Evolutionary conservation across 495 filamentous ascomycete genomes (phyloP).

Genomic region (Amphirosellinia nigrospora): DNA sequence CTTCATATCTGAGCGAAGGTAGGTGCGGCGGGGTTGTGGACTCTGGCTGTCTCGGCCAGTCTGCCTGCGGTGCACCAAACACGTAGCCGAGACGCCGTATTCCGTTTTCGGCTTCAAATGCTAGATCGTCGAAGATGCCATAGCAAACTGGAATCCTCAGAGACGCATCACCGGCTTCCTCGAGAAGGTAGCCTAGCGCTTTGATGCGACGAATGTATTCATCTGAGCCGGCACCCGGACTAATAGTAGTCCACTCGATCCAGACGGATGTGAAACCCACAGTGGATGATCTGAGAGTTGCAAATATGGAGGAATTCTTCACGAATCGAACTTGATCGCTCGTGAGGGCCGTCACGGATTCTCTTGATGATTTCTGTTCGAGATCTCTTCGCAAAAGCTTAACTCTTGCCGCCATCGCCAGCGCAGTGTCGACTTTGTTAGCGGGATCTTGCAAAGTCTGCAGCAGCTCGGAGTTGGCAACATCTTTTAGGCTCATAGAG

Average conservation of each 20-base stretch:
- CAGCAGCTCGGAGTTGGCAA: background rate
- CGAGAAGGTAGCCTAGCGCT: conserved; percentile 8
- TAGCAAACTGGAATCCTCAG: background rate
- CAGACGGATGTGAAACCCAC: background rate
- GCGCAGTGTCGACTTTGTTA: background rate
- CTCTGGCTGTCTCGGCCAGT: background rate
- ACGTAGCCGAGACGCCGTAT: conserved; percentile 1
- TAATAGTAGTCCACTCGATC: conserved; percentile 4
- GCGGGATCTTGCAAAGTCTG: background rate
- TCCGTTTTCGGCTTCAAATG: background rate
- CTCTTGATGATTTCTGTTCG: too few species aligned
- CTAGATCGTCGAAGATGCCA: conserved; percentile 7
- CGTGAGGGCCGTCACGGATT: background rate
- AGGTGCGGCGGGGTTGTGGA: too few species aligned
- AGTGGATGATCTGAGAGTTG: background rate
- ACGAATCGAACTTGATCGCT: background rate
- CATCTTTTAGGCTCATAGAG: background rate
- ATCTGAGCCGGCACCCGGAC: background rate
- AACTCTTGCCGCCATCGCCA: background rate
- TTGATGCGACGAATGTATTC: conserved; percentile 10
- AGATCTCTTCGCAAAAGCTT: background rate
- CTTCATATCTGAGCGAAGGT: background rate
- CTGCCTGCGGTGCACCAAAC: background rate
- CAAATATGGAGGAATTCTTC: background rate
- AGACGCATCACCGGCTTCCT: background rate